Conservation (phyloP, 306 rosid species). For the Quillaja saponaria region DNA sequence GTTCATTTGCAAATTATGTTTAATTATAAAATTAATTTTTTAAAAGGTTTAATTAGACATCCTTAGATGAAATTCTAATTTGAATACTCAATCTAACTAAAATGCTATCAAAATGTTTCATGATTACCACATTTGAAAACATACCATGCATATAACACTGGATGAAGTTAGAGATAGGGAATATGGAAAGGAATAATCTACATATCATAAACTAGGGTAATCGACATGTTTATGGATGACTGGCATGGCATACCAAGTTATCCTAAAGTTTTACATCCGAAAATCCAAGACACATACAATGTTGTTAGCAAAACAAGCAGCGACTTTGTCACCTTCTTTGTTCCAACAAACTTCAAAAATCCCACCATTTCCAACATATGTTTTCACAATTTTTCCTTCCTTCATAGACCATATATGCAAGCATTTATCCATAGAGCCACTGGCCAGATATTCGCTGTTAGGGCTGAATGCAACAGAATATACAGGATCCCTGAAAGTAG, state of each 20-base stretch:
- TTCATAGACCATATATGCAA: constrained; percentile 89
- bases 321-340: constrained; percentile 86
- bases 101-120: too few relatives aligned
- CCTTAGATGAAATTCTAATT: too few relatives aligned
- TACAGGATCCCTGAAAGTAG: constrained; percentile 68
- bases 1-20: too few relatives aligned
- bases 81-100: too few relatives aligned
- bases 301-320: constrained; percentile 90
- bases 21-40: too few relatives aligned
- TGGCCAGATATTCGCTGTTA: constrained; percentile 83
- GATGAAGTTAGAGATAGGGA: too few relatives aligned
- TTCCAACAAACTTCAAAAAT: constrained; percentile 95
- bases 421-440: constrained; percentile 87
- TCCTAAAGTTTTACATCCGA: constrained; percentile 42
- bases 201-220: too few relatives aligned
- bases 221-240: not conserved
- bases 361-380: constrained; percentile 86
- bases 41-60: too few relatives aligned
- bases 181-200: too few relatives aligned
- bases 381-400: constrained; percentile 83
- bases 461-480: constrained; percentile 96
- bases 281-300: constrained; percentile 72
- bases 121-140: too few relatives aligned
- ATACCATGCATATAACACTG: not conserved
- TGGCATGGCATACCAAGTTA: not conserved